Evolutionary conservation across 805 yeast species (phyloP), one percentile per base, ranked within the genome.

Genomic region (Candida nitratophila): DNA sequence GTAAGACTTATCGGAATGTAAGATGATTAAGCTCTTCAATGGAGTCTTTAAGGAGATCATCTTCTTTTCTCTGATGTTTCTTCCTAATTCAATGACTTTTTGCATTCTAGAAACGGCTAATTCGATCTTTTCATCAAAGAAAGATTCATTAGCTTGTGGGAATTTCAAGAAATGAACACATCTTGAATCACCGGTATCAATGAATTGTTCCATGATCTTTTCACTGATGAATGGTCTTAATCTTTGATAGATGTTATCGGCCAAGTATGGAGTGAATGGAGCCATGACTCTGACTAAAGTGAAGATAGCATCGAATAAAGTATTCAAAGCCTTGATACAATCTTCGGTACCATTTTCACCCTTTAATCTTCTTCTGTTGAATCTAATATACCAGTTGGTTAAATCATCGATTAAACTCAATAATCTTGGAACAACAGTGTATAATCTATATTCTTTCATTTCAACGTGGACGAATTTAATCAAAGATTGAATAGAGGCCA

Each of bases 331-430:
- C 57, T 77, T 77, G 54, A 80, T 65, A 56, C 96, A 84, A 61
- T 93, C 99, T 45, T 80, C 83, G 42, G 78, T 67, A 48, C 96
- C 96, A 48, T 77, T 83, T 60, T 84, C 93, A 63, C 98, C 98
- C 83, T 93, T 93, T 60, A 93, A 79, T 75, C 99, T 91, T 72
- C 88, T 81, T 73, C 99, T 90, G 74, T 93, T 93, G 69, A 93
- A 86, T 67, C 99, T 84, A 64, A 93, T 93, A 73, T 93, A 93
- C 98, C 98, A 93, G 73, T 93, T 93, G 53, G 99, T 93, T 68
- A 93, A 77, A 61, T 87, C 87, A 60, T 93, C 99, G 63, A 93
- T 86, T 66, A 93, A 83, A 47, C 78, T 76, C 60, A 93, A 76
- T 60, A 93, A 71, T 60, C 83, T 86, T 56, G 99, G 97, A 53